Percentiles rank a stretch among this genome's conserved stretches.
Evolutionary conservation across 495 filamentous ascomycete genomes (phyloP).

Genomic region (Talaromyces proteolyticus): DNA sequence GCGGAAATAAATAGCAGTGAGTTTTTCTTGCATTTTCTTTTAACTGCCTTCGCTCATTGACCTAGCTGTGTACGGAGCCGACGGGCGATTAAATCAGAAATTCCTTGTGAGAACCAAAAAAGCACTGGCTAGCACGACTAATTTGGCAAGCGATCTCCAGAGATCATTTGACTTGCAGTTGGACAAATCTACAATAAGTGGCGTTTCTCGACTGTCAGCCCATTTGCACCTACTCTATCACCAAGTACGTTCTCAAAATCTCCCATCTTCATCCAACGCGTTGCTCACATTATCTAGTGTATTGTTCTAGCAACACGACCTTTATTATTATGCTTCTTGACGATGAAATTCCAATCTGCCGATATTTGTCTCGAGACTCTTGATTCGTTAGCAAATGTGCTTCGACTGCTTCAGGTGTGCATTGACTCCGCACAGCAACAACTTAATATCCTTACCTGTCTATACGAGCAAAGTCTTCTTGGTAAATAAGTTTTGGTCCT

Average conservation of each 20-base stretch:
- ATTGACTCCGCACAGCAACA: slow-evolving; percentile 36
- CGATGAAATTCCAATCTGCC: slow-evolving; percentile 26
- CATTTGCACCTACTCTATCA: slow-evolving; percentile 40
- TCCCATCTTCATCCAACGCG: not conserved
- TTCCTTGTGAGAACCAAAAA: slow-evolving; percentile 34
- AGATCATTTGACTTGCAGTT: slow-evolving; percentile 26
- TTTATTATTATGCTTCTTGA: slow-evolving; percentile 30
- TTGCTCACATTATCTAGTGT: slow-evolving; percentile 16
- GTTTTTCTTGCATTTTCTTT: not conserved
- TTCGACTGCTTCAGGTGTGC: slow-evolving; percentile 32
- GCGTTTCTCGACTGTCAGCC: slow-evolving; percentile 32
- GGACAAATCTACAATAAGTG: slow-evolving; percentile 22
- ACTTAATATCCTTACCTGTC: slow-evolving; percentile 28
- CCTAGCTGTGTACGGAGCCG: slow-evolving; percentile 36
- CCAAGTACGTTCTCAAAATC: slow-evolving; percentile 15
- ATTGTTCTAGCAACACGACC: slow-evolving; percentile 37
- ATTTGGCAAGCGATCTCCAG: slow-evolving; percentile 29
- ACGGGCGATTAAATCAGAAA: slow-evolving; percentile 32
- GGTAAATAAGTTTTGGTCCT: slow-evolving; percentile 14
- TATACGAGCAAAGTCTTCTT: slow-evolving; percentile 33
- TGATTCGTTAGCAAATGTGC: slow-evolving; percentile 23
- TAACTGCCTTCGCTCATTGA: slow-evolving; percentile 1
- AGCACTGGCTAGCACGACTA: slow-evolving; percentile 30
- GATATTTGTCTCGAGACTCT: slow-evolving; percentile 17
- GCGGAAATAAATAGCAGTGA: slow-evolving; percentile 34